Conservation (phyloP, 805 yeast species). For the Candida dendrica region DNA sequence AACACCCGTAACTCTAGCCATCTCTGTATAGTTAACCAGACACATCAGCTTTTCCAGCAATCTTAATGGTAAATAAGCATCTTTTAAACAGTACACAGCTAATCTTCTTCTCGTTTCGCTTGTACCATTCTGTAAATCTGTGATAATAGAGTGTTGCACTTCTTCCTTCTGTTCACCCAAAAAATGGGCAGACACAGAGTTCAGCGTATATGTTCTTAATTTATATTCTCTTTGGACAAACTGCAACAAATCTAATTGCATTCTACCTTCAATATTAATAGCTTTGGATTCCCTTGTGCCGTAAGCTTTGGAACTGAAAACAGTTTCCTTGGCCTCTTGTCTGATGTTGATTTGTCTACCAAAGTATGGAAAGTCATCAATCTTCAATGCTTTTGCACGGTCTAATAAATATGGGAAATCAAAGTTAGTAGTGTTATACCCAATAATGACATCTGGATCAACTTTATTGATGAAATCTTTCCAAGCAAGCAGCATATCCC, state of each 20-base stretch:
- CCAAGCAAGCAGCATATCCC: constrained; percentile 83
- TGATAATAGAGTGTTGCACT: constrained; percentile 94
- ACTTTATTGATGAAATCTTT: constrained; percentile 71
- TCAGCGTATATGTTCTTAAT: constrained; percentile 86
- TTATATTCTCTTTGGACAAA: constrained; percentile 93
- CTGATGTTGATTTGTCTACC: constrained; percentile 63
- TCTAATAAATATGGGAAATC: constrained; percentile 91
- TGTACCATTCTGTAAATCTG: constrained; percentile 88
- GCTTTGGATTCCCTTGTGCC: constrained; percentile 93
- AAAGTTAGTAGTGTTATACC: constrained; percentile 90
- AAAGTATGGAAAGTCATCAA: constrained; percentile 72
- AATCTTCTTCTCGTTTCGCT: constrained; percentile 88
- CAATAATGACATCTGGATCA: constrained; percentile 96
- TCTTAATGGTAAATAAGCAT: constrained; percentile 87
- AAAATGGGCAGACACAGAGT: constrained; percentile 92
- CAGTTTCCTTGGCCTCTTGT: constrained; percentile 75
- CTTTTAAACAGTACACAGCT: constrained; percentile 95
- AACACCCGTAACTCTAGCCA: constrained; percentile 99
- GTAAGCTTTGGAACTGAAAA: constrained; percentile 89
- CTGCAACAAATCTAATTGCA: constrained; percentile 89
- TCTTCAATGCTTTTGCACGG: constrained; percentile 69
- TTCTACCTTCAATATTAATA: constrained; percentile 89
- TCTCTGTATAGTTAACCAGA: constrained; percentile 92
- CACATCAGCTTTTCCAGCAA: constrained; percentile 92
- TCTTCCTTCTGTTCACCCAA: constrained; percentile 95